Evolutionary conservation across 164 flowering plant genomes (phyloP).

Genomic region (Magnolia officinalis): DNA sequence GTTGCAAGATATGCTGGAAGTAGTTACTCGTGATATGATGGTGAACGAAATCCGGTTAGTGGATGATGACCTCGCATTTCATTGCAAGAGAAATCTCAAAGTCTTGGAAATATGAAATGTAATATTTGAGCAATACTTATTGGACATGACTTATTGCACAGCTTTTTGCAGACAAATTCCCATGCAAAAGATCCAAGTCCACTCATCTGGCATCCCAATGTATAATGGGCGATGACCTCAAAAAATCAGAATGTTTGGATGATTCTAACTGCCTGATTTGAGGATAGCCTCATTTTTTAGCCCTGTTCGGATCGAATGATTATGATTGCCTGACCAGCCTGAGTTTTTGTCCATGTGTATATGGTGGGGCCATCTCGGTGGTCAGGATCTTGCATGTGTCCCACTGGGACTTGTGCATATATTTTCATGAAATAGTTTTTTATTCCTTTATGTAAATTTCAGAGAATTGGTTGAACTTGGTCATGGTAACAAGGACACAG

Average conservation of each 20-base stretch:
- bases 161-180: no score
- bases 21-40: slow-evolving; percentile 97
- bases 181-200: neutral
- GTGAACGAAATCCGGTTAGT: slow-evolving; percentile 88
- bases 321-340: neutral
- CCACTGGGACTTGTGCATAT: no score
- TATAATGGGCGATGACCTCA: neutral
- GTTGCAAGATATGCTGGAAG: slow-evolving; percentile 97
- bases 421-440: neutral
- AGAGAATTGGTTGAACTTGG: slow-evolving; percentile 91
- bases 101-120: neutral
- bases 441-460: slow-evolving; percentile 9
- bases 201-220: neutral
- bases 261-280: no score
- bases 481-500: slow-evolving; percentile 73
- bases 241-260: neutral
- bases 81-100: neutral
- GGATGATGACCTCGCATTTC: neutral
- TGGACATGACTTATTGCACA: neutral
- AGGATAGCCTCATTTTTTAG: neutral
- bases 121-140: neutral
- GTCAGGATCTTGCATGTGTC: no score
- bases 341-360: no score
- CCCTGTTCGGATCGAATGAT: neutral
- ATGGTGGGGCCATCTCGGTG: no score